Percentiles rank a stretch among this genome's conserved stretches.
phyloP scores from a whole-genome alignment of 1,139 yeast genomes.

The Lodderomyces margitis region DNA sequence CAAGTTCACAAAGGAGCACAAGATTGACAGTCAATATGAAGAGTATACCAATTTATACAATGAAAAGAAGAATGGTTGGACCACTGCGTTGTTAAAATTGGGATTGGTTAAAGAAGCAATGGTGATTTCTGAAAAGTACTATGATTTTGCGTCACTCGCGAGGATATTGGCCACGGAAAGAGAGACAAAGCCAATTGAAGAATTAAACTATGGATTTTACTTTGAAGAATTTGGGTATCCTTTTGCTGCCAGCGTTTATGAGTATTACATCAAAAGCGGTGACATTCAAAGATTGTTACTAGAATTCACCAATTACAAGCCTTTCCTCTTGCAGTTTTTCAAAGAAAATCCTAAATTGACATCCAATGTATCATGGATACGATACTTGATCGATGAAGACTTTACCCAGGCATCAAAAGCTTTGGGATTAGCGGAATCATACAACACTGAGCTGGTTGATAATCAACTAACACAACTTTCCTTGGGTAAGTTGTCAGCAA shows the following conservation, averaged over 20 bases:
- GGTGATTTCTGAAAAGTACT: conserved; percentile 62
- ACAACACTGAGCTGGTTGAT: conserved; percentile 37
- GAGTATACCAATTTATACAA: conserved; percentile 31
- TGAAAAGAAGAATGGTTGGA: conserved; percentile 45
- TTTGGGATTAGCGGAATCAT: conserved; percentile 39
- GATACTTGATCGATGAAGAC: conserved; percentile 52
- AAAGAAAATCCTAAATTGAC: conserved; percentile 44
- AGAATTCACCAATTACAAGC: conserved; percentile 55
- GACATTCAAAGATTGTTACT: conserved; percentile 54
- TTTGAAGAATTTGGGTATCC: conserved; percentile 63
- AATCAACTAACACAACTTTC: conserved; percentile 61
- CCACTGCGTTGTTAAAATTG: conserved; percentile 47
- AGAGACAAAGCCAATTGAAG: conserved; percentile 22
- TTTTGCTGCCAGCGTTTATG: conserved; percentile 68
- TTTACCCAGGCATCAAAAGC: conserved; percentile 51
- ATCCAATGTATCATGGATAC: conserved; percentile 72
- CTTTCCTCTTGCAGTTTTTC: conserved; percentile 54
- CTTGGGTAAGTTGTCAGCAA: conserved; percentile 60
- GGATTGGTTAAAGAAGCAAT: conserved; percentile 54
- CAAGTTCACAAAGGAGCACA: conserved; percentile 26
- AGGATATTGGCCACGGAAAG: conserved; percentile 57
- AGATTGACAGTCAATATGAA: conserved; percentile 13
- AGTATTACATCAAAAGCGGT: conserved; percentile 53
- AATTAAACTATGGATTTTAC: conserved; percentile 43
- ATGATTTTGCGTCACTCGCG: conserved; percentile 65